phyloP scores from a whole-genome alignment of 2,329 filamentous ascomycete species.

The Epichloe sp. region DNA sequence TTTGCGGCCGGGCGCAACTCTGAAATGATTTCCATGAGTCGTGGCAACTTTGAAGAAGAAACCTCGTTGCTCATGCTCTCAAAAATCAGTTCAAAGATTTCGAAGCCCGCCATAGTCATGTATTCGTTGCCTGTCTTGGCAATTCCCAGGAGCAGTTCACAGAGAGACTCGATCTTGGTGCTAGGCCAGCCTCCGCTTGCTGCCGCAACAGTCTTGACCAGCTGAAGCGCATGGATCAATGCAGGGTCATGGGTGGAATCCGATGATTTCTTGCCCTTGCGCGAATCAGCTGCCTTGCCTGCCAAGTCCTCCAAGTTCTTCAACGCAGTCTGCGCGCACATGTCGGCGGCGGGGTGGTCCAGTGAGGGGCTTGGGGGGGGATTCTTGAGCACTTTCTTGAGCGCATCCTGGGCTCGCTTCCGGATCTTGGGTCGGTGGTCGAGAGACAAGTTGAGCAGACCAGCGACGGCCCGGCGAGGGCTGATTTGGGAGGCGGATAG shows the following conservation, averaged over 20 bases:
- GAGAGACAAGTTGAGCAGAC: constrained; percentile 69
- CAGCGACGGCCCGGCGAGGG: constrained; percentile 75
- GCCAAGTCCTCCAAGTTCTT: constrained; percentile 66
- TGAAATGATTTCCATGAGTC: constrained; percentile 79
- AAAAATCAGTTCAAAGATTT: constrained; percentile 96
- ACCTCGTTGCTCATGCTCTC: constrained; percentile 79
- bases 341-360: constrained; percentile 88
- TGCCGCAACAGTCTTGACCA: constrained; percentile 78
- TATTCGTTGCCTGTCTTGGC: constrained; percentile 87
- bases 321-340: constrained; percentile 87
- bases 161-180: constrained; percentile 85
- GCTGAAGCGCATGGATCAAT: constrained; percentile 80
- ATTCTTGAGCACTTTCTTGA: constrained; percentile 69
- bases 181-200: constrained; percentile 92
- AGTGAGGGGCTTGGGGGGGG: constrained; percentile 89
- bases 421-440: constrained; percentile 87
- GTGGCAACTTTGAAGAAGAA: constrained; percentile 77
- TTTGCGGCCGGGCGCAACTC: constrained; percentile 85
- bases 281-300: constrained; percentile 44
- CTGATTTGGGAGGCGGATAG: constrained; percentile 71
- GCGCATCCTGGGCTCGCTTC: constrained; percentile 81
- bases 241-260: constrained; percentile 59
- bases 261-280: constrained; percentile 50
- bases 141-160: constrained; percentile 78
- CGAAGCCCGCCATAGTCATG: constrained; percentile 90